phyloP scores from a whole-genome alignment of 2,329 filamentous ascomycete genomes.

The Diaporthe amygdali region DNA sequence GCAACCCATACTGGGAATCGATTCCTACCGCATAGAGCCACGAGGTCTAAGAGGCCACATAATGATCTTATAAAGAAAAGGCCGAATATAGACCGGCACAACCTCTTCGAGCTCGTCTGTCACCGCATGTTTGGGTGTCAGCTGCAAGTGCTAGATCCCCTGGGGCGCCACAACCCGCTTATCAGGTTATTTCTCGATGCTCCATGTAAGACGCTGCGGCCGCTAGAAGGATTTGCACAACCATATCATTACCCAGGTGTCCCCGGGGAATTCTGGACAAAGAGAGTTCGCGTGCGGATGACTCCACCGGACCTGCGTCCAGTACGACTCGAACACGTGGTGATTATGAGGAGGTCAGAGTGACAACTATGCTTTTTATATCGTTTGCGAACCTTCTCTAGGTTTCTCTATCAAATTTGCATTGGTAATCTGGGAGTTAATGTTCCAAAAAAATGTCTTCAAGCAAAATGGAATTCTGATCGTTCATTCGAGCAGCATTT shows the following conservation, averaged over 20 bases:
- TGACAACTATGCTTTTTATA: not conserved
- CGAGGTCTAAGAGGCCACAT: not conserved
- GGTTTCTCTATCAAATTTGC: too few species aligned
- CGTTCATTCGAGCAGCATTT: too few species aligned
- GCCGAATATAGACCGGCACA: not conserved
- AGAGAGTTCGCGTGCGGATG: not conserved
- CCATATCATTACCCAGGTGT: not conserved
- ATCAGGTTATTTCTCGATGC: not conserved
- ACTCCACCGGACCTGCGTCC: not conserved
- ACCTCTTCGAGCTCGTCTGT: not conserved
- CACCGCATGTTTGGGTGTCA: not conserved
- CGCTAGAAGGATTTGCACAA: not conserved
- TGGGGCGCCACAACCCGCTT: not conserved
- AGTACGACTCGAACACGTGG: not conserved
- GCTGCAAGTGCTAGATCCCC: not conserved
- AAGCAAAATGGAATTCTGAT: too few species aligned
- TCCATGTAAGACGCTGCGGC: constrained; percentile 1
- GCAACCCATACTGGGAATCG: not conserved
- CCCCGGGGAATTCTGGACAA: not conserved
- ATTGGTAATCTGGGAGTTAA: too few species aligned
- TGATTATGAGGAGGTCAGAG: not conserved
- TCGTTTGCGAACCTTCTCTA: too few species aligned
- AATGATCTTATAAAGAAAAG: not conserved
- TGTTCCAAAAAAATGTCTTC: too few species aligned
- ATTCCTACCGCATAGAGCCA: not conserved